Conservation (phyloP, 805 yeast species). For the Torulaspora delbrueckii region DNA sequence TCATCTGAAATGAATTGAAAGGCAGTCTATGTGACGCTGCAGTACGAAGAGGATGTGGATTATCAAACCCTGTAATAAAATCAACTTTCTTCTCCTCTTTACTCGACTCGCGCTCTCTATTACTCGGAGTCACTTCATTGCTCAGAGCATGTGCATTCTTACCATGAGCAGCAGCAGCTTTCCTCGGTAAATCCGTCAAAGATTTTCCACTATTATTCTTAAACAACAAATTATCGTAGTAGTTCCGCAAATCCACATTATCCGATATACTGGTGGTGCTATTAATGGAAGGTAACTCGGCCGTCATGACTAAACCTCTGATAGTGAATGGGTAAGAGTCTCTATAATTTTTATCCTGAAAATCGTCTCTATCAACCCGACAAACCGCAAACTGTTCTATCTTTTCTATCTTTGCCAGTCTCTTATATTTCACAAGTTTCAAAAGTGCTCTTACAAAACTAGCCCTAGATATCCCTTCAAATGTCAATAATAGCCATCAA, state of each 20-base stretch:
- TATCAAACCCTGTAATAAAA: conserved; percentile 28
- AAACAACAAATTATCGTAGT: conserved; percentile 33
- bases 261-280: conserved; percentile 35
- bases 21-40: conserved; percentile 6
- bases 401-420: neutral
- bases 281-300: conserved; percentile 32
- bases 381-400: neutral
- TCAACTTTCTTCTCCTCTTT: conserved; percentile 16
- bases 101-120: neutral
- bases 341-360: neutral
- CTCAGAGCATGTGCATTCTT: conserved; percentile 6
- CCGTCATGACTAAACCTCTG: conserved; percentile 8
- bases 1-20: conserved; percentile 19
- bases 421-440: neutral
- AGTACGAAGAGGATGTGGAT: conserved; percentile 3
- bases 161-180: conserved; percentile 12
- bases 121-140: conserved; percentile 1
- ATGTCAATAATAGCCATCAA: neutral
- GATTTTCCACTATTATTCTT: conserved; percentile 34
- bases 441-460: neutral
- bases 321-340: neutral
- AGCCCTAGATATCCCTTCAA: neutral
- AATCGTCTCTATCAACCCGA: conserved; percentile 1
- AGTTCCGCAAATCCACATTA: conserved; percentile 31
- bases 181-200: conserved; percentile 30